Base-by-base conservation (phyloP, 2,329 filamentous ascomycete species). In the Fusarium longipes region DNA sequence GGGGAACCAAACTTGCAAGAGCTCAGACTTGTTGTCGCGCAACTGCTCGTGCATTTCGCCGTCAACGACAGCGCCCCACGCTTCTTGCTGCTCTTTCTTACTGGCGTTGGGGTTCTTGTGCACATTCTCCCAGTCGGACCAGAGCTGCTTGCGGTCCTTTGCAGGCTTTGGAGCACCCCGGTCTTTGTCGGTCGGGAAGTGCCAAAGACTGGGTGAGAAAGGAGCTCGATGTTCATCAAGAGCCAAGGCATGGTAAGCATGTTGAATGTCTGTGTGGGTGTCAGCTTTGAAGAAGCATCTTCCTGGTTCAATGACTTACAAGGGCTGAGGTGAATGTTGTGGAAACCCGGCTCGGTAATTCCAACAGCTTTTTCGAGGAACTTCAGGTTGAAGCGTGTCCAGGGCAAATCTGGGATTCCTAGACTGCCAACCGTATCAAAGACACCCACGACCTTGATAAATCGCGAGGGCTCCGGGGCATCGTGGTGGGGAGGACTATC, bases 201-300 rank as follows among this genome's bases (percentile, higher is more conserved):
- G 68, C 76, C 76, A 78, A 11, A 78, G 64, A 1, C 72, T 73
- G 1, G 75, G 75, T 0, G 67, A 58, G 40, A 77, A 78, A 1
- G 75, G 67, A 1, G 52, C 68, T 2, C 85, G 79, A 42, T 79
- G 79, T 65, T 87, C 85, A 44, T 87, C 85, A 0, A 87, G 77
- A 3, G 84, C 84, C 0, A 87, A 75, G 1, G 84, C 85, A 42
- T 87, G 85, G 62, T 86, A 87, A 2, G 84, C 85, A 59, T 86
- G 82, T 36, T 84, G 81, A 6, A 86, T 76, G n/a, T 75, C 73
- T 64, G 42, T 29, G 15, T 60, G 45, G 17, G 53, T 18, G 42
- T 74, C 62, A 49, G 67, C 48, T 14, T 10, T 35, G 11, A 33
- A 8, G 14, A 10, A 4, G 3, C 9, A 22, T 63, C 5, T 5